These are phyloP conservation scores for Trypanosoma conorhini DNA, from an alignment of 208 protist species.

Conservation along the genomic window DNA sequence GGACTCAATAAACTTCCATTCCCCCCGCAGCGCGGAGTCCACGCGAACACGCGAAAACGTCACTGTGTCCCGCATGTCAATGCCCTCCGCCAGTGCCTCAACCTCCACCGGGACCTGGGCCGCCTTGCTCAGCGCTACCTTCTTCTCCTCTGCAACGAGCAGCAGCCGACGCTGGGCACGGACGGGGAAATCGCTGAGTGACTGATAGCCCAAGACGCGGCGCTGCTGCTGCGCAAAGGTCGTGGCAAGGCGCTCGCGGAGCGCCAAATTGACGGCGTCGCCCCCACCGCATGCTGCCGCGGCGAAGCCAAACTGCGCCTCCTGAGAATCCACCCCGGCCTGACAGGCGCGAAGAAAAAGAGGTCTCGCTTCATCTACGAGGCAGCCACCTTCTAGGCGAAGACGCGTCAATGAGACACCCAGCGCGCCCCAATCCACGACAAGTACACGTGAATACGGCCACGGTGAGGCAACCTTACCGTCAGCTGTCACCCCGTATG, in stretches of 20 bases:
- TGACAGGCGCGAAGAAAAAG: constrained; percentile 26
- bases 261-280: constrained; percentile 61
- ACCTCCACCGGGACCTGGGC: constrained; percentile 71
- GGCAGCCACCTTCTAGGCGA: constrained; percentile 49
- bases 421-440: constrained; percentile 85
- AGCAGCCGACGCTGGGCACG: constrained; percentile 71
- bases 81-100: constrained; percentile 88
- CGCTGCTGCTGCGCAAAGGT: constrained; percentile 75
- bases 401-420: constrained; percentile 57
- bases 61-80: constrained; percentile 82
- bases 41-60: constrained; percentile 68
- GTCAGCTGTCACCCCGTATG: background rate
- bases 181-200: constrained; percentile 53
- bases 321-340: background rate
- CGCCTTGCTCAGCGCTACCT: constrained; percentile 71
- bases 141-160: constrained; percentile 75
- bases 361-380: constrained; percentile 25
- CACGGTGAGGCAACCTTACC: constrained; percentile 23
- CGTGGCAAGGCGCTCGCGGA: constrained; percentile 73
- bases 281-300: constrained; percentile 40
- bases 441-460: constrained; percentile 51
- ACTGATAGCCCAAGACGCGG: constrained; percentile 45
- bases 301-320: constrained; percentile 1
- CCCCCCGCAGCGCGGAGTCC: constrained; percentile 60
- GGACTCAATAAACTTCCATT: constrained; percentile 63